Conservation (phyloP, 345 rosid species). For the Clausena lansium region DNA sequence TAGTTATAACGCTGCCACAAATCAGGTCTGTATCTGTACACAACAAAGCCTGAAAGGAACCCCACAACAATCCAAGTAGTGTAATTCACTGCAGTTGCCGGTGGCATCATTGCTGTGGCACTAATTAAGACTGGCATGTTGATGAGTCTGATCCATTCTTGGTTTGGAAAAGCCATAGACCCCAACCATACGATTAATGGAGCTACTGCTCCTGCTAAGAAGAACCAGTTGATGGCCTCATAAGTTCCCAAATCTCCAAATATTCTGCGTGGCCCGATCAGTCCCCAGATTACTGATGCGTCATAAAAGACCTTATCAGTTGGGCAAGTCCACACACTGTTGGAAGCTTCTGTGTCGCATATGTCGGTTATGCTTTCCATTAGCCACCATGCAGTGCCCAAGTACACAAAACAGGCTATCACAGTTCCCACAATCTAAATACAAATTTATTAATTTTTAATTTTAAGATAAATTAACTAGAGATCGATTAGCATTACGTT, state of each 20-base stretch:
- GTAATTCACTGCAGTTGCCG: constrained; percentile 97
- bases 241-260: constrained; percentile 87
- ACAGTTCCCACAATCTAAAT: constrained; percentile 79
- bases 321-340: constrained; percentile 91
- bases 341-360: constrained; percentile 60
- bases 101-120: constrained; percentile 87
- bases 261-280: constrained; percentile 83
- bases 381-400: constrained; percentile 96
- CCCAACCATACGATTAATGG: constrained; percentile 80
- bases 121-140: constrained; percentile 92
- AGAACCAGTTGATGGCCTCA: constrained; percentile 85
- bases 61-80: constrained; percentile 84
- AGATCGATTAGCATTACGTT: too few species aligned
- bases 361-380: constrained; percentile 84
- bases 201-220: constrained; percentile 75
- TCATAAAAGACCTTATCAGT: constrained; percentile 84
- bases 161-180: constrained; percentile 65
- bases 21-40: constrained; percentile 69
- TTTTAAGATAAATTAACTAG: too few species aligned
- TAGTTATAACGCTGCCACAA: constrained; percentile 88
- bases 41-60: constrained; percentile 81
- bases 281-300: constrained; percentile 95
- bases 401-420: constrained; percentile 74
- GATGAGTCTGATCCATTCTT: constrained; percentile 83
- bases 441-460: too few species aligned